Evolutionary conservation across 2,329 filamentous ascomycete genomes (phyloP).

Genomic region (Sporothrix brasiliensis): DNA sequence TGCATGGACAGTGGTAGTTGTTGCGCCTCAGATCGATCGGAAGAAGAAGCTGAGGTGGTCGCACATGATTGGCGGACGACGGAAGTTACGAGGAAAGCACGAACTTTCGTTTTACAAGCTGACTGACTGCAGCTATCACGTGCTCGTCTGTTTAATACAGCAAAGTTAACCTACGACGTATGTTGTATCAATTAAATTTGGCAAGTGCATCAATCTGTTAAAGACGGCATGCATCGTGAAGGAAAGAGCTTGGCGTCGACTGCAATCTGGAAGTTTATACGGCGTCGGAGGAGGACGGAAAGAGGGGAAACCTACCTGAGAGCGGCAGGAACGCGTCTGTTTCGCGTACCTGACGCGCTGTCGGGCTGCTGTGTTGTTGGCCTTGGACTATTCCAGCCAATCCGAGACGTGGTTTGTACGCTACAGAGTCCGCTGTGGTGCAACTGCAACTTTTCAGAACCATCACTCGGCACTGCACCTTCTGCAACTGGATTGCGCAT

Average conservation of each 20-base stretch:
- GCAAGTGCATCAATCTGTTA: slow-evolving; percentile 8
- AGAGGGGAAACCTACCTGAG: slow-evolving; percentile 16
- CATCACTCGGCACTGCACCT: not conserved
- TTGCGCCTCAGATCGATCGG: slow-evolving; percentile 22
- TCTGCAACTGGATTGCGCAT: slow-evolving; percentile 19
- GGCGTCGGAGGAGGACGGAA: not conserved
- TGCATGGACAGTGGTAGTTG: slow-evolving; percentile 15
- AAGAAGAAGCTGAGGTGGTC: not conserved
- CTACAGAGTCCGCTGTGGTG: not conserved
- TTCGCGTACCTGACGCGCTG: slow-evolving; percentile 36
- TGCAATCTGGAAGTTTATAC: not conserved
- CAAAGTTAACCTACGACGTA: not conserved
- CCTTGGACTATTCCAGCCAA: slow-evolving; percentile 29
- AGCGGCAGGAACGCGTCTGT: slow-evolving; percentile 35
- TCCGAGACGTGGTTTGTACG: slow-evolving; percentile 11
- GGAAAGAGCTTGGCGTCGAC: not conserved
- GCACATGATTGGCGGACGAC: slow-evolving; percentile 9
- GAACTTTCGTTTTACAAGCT: not conserved
- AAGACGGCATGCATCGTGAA: not conserved
- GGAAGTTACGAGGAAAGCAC: not conserved
- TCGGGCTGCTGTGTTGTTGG: slow-evolving; percentile 30
- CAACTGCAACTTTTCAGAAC: not conserved
- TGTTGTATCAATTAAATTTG: not conserved
- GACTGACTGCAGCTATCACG: not conserved
- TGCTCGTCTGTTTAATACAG: not conserved